phyloP scores from a whole-genome alignment of 2,329 filamentous ascomycete species.

The Diaporthe citri region DNA sequence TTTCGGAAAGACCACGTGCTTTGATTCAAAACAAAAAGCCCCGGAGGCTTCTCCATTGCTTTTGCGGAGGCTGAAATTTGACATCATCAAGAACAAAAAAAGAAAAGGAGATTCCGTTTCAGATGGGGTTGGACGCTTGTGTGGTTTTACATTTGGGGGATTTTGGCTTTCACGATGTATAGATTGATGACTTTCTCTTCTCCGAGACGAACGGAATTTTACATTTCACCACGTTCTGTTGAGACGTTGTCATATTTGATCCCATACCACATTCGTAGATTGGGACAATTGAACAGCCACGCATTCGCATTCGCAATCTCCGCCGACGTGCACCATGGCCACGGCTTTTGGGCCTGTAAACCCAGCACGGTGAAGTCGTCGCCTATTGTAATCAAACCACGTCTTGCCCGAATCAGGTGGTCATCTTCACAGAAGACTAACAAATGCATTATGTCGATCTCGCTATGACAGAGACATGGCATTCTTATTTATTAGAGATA shows the following conservation, averaged over 20 bases:
- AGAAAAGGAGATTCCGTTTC: neutral
- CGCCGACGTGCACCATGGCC: no score
- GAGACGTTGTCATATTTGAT: neutral
- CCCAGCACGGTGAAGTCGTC: no score
- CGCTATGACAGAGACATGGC: no score
- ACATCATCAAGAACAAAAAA: neutral
- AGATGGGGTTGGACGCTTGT: neutral
- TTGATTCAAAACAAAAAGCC: conserved; percentile 7
- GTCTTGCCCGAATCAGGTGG: no score
- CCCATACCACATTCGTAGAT: neutral
- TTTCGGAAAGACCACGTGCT: neutral
- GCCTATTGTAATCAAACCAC: no score
- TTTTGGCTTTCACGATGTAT: conserved; percentile 5
- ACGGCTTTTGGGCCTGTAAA: no score
- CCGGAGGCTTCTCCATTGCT: conserved; percentile 19
- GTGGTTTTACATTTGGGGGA: neutral
- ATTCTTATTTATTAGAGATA: no score
- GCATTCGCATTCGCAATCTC: neutral
- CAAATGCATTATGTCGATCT: no score
- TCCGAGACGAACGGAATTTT: neutral
- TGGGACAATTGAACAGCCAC: neutral
- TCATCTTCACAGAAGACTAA: no score
- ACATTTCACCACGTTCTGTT: neutral
- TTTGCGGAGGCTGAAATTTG: neutral
- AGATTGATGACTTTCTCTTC: conserved; percentile 23